phyloP scores from a whole-genome alignment of 1,284 basidiomycete genomes.

The Sphagnurus paluster region DNA sequence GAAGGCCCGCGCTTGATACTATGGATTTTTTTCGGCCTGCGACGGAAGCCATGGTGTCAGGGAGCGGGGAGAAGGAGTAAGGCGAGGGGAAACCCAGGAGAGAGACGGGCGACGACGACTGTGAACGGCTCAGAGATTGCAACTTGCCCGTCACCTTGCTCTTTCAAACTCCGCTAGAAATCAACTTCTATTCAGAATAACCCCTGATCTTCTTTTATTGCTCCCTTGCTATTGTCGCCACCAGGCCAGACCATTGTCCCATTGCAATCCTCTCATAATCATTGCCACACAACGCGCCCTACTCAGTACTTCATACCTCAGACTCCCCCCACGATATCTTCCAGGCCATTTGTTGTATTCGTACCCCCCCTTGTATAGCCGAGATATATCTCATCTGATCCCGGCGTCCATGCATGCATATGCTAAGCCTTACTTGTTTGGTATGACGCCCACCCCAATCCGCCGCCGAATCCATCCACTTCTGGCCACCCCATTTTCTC shows the following conservation, averaged over 20 bases:
- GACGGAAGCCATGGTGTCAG: constrained; percentile 59
- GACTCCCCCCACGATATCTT: no score
- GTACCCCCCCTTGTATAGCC: no score
- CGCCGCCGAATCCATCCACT: no score
- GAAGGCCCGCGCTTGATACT: constrained; percentile 61
- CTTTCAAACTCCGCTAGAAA: constrained; percentile 26
- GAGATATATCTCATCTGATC: constrained; percentile 5
- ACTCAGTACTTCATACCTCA: no score
- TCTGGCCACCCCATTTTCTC: constrained; percentile 2
- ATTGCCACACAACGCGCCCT: no score
- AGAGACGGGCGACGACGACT: constrained; percentile 17
- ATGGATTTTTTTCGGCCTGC: constrained; percentile 83
- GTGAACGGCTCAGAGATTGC: constrained; percentile 12
- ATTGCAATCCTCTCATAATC: no score
- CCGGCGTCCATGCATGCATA: not conserved
- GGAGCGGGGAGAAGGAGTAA: constrained; percentile 23
- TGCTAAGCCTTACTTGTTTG: constrained; percentile 1
- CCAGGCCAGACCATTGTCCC: not conserved
- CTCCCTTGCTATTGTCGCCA: constrained; percentile 4
- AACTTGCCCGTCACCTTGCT: constrained; percentile 17
- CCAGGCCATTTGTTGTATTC: no score
- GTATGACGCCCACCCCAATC: not conserved
- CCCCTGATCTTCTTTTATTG: constrained; percentile 6
- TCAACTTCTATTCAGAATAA: constrained; percentile 9
- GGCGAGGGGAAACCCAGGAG: constrained; percentile 18